Conservation (phyloP, 2,329 filamentous ascomycete species). For the Trichoderma hamatum region DNA sequence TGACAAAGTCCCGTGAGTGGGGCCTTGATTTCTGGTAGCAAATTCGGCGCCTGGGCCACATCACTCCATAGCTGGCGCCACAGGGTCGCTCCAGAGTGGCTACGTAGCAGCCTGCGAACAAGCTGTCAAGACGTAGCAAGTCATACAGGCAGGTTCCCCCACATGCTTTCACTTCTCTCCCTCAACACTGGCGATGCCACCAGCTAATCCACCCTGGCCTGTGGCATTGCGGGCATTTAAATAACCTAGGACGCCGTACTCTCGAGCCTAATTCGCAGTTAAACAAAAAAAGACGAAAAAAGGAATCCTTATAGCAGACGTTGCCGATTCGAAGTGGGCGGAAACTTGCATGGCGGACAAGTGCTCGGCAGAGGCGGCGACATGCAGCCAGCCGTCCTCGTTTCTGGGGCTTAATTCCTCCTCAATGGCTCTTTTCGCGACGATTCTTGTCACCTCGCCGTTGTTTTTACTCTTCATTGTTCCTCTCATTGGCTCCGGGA, state of each 20-base stretch:
- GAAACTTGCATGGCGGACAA: slow-evolving; percentile 27
- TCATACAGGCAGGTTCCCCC: slow-evolving; percentile 25
- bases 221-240: slow-evolving; percentile 18
- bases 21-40: neutral
- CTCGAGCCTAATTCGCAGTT: neutral
- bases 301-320: neutral
- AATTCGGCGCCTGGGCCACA: slow-evolving; percentile 5
- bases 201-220: neutral
- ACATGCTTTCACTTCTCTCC: slow-evolving; percentile 25
- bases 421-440: slow-evolving; percentile 35
- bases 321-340: neutral
- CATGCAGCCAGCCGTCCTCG: slow-evolving; percentile 16
- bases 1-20: slow-evolving; percentile 26
- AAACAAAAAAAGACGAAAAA: neutral
- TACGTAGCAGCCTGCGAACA: slow-evolving; percentile 12
- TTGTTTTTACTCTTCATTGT: slow-evolving; percentile 34
- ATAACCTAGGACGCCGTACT: slow-evolving; percentile 1
- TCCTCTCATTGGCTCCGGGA: slow-evolving; percentile 45
- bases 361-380: slow-evolving; percentile 22
- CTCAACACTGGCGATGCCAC: slow-evolving; percentile 24
- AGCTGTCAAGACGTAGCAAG: slow-evolving; percentile 27
- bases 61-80: slow-evolving; percentile 24
- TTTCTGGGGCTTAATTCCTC: slow-evolving; percentile 35
- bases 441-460: slow-evolving; percentile 30
- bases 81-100: slow-evolving; percentile 8